Evolutionary conservation across 75 land plant species (phyloP).

Genomic region (Sequoiadendron giganteum): DNA sequence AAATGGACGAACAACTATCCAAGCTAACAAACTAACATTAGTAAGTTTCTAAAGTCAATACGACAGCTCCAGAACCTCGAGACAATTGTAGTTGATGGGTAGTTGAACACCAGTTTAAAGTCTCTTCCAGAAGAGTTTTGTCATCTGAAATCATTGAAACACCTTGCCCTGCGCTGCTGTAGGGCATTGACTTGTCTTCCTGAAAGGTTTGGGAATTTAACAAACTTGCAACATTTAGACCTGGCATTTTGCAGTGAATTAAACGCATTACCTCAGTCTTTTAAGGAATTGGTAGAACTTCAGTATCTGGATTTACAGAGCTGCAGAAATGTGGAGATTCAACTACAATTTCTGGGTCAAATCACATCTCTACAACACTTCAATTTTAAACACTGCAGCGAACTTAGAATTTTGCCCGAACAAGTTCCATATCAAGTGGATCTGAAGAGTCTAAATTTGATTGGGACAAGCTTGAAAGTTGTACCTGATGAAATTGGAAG

Average conservation of each 20-base stretch:
- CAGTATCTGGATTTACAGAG: not conserved
- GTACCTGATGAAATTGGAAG: not conserved
- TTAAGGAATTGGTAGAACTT: not conserved
- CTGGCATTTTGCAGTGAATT: not conserved
- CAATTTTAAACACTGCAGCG: not conserved
- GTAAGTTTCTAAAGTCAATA: not conserved
- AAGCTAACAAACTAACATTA: too few species aligned
- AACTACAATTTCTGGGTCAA: not conserved
- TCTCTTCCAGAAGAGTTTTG: not conserved
- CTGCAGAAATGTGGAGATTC: not conserved
- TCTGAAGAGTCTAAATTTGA: not conserved
- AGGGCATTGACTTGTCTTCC: not conserved
- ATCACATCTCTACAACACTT: not conserved
- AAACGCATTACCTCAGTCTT: not conserved
- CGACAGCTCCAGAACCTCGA: not conserved
- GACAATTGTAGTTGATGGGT: not conserved
- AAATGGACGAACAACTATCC: too few species aligned
- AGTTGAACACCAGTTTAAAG: too few species aligned
- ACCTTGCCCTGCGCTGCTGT: not conserved
- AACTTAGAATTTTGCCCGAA: not conserved
- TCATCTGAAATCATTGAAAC: not conserved
- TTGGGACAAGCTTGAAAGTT: not conserved
- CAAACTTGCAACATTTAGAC: not conserved
- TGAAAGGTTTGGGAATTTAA: not conserved
- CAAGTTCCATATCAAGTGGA: not conserved